Percentiles rank a stretch among this genome's conserved stretches.
phyloP scores from a whole-genome alignment of 345 rosid genomes.

The Physaria fendleri region DNA sequence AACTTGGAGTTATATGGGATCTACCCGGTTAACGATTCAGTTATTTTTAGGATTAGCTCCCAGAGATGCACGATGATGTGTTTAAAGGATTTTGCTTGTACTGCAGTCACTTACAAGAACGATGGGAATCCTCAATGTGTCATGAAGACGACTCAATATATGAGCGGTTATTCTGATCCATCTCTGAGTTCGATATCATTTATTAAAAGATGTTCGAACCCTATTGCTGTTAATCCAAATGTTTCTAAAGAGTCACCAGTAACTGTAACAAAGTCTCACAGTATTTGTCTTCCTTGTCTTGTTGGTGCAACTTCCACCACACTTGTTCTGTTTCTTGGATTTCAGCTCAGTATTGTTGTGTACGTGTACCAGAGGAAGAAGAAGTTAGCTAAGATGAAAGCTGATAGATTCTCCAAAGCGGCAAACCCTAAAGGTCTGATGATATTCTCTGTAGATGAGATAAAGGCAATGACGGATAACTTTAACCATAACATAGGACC shows the following conservation, averaged over 20 bases:
- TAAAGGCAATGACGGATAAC: slow-evolving; percentile 46
- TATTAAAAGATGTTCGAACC: slow-evolving; percentile 64
- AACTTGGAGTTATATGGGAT: slow-evolving; percentile 54
- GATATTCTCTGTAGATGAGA: slow-evolving; percentile 53
- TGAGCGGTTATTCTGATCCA: slow-evolving; percentile 65
- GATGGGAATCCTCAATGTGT: slow-evolving; percentile 49
- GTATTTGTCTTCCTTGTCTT: slow-evolving; percentile 51
- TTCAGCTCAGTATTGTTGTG: slow-evolving; percentile 50
- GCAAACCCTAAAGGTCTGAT: slow-evolving; percentile 51
- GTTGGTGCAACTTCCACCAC: slow-evolving; percentile 52
- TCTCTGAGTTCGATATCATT: slow-evolving; percentile 52
- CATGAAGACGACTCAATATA: slow-evolving; percentile 40
- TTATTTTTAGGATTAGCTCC: slow-evolving; percentile 33
- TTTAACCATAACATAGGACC: slow-evolving; percentile 56
- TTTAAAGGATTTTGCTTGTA: slow-evolving; percentile 38
- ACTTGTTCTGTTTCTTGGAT: slow-evolving; percentile 33
- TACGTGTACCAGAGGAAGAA: slow-evolving; percentile 46
- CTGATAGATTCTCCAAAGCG: slow-evolving; percentile 33
- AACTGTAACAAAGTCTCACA: not conserved
- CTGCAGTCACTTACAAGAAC: slow-evolving; percentile 56
- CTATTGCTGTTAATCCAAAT: slow-evolving; percentile 55
- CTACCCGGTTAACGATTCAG: slow-evolving; percentile 55
- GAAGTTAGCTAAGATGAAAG: slow-evolving; percentile 35
- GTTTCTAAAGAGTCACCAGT: slow-evolving; percentile 16
- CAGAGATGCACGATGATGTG: slow-evolving; percentile 50